Percentiles rank a stretch among this genome's conserved stretches.
These are phyloP conservation scores for Chaetomium fimeti DNA, from an alignment of 495 filamentous ascomycete genomes.

Conservation along the genomic window DNA sequence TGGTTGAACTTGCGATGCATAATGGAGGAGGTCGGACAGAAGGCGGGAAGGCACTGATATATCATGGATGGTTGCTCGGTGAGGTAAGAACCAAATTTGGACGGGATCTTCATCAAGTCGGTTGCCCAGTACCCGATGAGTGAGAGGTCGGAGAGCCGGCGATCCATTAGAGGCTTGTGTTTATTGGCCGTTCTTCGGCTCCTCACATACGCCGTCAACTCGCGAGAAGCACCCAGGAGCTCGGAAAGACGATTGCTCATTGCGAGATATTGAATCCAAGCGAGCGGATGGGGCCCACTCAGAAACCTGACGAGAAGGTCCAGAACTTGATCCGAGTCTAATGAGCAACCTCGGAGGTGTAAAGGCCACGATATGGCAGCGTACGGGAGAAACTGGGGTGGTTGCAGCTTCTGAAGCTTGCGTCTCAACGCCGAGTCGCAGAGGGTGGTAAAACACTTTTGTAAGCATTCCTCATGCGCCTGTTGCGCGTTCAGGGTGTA, in stretches of 20 bases:
- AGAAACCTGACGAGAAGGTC: conserved; percentile 14
- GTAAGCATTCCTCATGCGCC: background rate
- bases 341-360: conserved; percentile 6
- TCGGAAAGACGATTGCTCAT: conserved; percentile 17
- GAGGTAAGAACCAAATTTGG: conserved; percentile 14
- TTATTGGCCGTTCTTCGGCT: background rate
- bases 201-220: background rate
- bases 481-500: background rate
- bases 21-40: conserved; percentile 14
- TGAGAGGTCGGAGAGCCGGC: background rate
- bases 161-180: background rate
- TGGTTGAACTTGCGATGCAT: conserved; percentile 13
- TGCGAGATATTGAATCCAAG: conserved; percentile 21
- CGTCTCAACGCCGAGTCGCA: conserved; percentile 14
- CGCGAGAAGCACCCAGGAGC: background rate
- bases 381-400: conserved; percentile 16
- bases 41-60: conserved; percentile 18
- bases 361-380: conserved; percentile 11
- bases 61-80: conserved; percentile 2
- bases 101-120: conserved; percentile 16
- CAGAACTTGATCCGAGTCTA: background rate
- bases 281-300: conserved; percentile 14
- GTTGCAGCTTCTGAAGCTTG: conserved; percentile 5
- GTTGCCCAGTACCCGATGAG: conserved; percentile 8
- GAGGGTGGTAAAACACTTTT: conserved; percentile 7